Conservation (phyloP, 768 basidiomycete species). For the Lenzites betulinus region DNA sequence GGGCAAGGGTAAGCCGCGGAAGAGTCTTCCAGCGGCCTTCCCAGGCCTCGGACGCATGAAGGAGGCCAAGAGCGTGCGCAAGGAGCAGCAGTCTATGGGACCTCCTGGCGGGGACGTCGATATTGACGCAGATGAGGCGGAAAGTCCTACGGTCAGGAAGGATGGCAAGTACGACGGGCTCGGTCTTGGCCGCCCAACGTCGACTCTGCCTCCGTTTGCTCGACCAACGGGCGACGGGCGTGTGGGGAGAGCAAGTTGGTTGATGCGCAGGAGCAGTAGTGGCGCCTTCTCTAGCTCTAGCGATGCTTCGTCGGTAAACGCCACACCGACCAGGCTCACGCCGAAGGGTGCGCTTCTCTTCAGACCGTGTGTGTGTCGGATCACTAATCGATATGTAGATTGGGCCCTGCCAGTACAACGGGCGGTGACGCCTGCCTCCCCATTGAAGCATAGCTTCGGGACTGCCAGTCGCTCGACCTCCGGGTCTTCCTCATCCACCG, state of each 20-base stretch:
- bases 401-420: constrained; percentile 58
- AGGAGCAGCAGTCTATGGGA: constrained; percentile 12
- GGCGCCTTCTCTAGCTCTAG: constrained; percentile 80
- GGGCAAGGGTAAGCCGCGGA: constrained; percentile 56
- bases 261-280: constrained; percentile 79
- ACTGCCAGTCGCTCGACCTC: constrained; percentile 52
- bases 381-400: constrained; percentile 39
- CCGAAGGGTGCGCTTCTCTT: constrained; percentile 43
- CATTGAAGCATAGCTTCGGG: constrained; percentile 43
- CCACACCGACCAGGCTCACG: constrained; percentile 63
- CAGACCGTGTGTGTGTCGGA: not conserved
- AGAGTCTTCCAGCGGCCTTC: constrained; percentile 78
- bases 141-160: constrained; percentile 61
- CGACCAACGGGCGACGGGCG: constrained; percentile 25
- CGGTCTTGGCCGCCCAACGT: constrained; percentile 63
- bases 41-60: constrained; percentile 42
- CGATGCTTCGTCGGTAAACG: constrained; percentile 53
- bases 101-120: constrained; percentile 28
- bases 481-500: constrained; percentile 47
- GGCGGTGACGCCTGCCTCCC: constrained; percentile 50
- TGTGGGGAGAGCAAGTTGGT: constrained; percentile 49
- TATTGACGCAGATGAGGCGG: constrained; percentile 63
- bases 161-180: constrained; percentile 59
- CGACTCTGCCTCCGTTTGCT: constrained; percentile 21
- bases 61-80: constrained; percentile 26